Conservation (phyloP, 2,329 filamentous ascomycete species). For the Pseudogymnoascus sp. region DNA sequence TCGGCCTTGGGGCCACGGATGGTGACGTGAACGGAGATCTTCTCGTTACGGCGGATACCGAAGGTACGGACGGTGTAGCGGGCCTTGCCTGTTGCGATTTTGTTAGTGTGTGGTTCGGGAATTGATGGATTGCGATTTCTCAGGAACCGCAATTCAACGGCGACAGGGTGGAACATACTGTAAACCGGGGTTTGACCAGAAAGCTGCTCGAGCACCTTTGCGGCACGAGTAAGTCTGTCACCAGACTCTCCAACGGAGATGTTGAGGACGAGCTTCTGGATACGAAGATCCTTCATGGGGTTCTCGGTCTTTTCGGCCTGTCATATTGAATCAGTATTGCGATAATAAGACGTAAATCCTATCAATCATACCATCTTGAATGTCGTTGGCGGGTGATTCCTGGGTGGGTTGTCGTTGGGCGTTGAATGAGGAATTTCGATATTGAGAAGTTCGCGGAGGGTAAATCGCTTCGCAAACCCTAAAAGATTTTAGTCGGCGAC, state of each 20-base stretch:
- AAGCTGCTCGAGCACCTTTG: slow-evolving; percentile 99
- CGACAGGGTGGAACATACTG: slow-evolving; percentile 53
- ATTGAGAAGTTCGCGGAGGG: slow-evolving; percentile 12
- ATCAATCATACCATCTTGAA: slow-evolving; percentile 14
- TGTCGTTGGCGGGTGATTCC: slow-evolving; percentile 9
- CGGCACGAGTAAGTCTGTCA: slow-evolving; percentile 99
- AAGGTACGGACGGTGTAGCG: slow-evolving; percentile 99
- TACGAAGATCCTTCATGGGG: slow-evolving; percentile 99
- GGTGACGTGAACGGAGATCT: slow-evolving; percentile 98
- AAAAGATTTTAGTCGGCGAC: slow-evolving; percentile 7
- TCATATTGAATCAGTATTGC: slow-evolving; percentile 23
- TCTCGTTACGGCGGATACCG: slow-evolving; percentile 99
- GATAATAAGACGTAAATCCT: background rate
- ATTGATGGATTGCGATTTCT: slow-evolving; percentile 14
- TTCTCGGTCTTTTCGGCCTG: slow-evolving; percentile 82
- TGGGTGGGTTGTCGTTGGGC: slow-evolving; percentile 11
- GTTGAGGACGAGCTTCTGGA: slow-evolving; percentile 99
- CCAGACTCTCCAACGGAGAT: slow-evolving; percentile 99
- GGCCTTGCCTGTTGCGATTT: slow-evolving; percentile 69
- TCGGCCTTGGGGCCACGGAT: slow-evolving; percentile 98
- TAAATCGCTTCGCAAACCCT: slow-evolving; percentile 12
- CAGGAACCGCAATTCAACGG: background rate
- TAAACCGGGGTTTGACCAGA: slow-evolving; percentile 99
- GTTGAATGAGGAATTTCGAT: slow-evolving; percentile 6
- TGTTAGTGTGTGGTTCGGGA: slow-evolving; percentile 15